phyloP scores from a whole-genome alignment of 306 rosid genomes.

The Inga leiocalycina region DNA sequence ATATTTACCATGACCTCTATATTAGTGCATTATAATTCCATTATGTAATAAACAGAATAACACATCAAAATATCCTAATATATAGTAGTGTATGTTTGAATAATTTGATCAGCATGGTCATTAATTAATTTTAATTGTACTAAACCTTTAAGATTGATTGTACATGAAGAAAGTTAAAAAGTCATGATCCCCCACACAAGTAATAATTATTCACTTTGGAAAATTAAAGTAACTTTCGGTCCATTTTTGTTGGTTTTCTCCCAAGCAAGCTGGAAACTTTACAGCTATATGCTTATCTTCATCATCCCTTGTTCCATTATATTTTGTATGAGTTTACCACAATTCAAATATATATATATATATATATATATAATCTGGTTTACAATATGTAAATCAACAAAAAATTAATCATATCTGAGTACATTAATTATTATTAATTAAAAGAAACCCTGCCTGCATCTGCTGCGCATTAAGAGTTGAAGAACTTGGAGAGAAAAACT shows the following conservation, averaged over 20 bases:
- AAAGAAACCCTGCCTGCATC: background rate
- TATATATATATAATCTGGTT: background rate
- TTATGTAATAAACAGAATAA: background rate
- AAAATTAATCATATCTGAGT: background rate
- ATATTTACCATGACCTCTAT: background rate
- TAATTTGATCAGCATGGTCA: background rate
- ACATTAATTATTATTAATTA: background rate
- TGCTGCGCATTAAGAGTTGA: background rate
- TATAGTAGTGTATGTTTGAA: background rate
- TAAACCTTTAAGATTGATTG: conserved; percentile 17
- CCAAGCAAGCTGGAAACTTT: conserved; percentile 39
- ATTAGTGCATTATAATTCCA: background rate
- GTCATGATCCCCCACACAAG: conserved; percentile 24
- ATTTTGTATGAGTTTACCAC: background rate
- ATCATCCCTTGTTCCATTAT: conserved; percentile 28
- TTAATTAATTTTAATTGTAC: background rate
- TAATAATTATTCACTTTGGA: conserved; percentile 37
- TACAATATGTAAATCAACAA: conserved; percentile 22
- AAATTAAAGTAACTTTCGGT: conserved; percentile 38
- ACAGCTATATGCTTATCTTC: conserved; percentile 42
- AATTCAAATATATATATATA: background rate
- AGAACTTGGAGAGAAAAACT: background rate
- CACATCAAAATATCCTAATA: background rate
- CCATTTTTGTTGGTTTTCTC: conserved; percentile 33
- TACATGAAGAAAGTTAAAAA: conserved; percentile 25